phyloP scores from a whole-genome alignment of 805 yeast genomes.

The Barnettozyma populi region DNA sequence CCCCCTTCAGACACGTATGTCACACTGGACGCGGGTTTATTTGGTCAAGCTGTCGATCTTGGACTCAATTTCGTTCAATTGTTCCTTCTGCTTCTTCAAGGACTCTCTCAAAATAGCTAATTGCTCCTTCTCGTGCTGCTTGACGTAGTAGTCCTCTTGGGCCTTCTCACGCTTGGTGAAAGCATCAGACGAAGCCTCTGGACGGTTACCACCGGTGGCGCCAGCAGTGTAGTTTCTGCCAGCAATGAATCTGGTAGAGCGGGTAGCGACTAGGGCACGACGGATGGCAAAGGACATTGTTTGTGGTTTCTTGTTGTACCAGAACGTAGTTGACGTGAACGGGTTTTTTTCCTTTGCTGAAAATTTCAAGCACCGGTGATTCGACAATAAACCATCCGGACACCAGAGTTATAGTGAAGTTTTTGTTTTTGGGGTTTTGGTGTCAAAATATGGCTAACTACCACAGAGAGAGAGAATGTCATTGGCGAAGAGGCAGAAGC shows the following conservation, averaged over 20 bases:
- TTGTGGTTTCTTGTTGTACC: neutral
- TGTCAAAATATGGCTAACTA: neutral
- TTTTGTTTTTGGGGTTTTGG: neutral
- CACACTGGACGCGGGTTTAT: neutral
- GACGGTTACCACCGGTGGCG: slow-evolving; percentile 55
- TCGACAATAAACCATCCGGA: slow-evolving; percentile 16
- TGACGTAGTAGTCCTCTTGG: slow-evolving; percentile 78
- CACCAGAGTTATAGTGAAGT: slow-evolving; percentile 6
- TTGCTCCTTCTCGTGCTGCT: slow-evolving; percentile 87
- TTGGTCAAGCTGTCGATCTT: slow-evolving; percentile 27
- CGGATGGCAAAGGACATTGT: slow-evolving; percentile 27
- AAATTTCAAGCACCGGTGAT: slow-evolving; percentile 6
- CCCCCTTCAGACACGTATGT: neutral
- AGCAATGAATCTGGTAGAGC: slow-evolving; percentile 17
- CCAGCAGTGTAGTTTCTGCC: slow-evolving; percentile 45
- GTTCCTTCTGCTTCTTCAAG: slow-evolving; percentile 68
- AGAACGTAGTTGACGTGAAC: neutral
- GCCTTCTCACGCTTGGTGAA: slow-evolving; percentile 89
- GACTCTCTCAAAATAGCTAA: slow-evolving; percentile 69
- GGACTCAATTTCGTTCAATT: slow-evolving; percentile 45
- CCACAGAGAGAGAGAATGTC: slow-evolving; percentile 23
- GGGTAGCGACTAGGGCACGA: slow-evolving; percentile 31
- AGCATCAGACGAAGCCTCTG: slow-evolving; percentile 49
- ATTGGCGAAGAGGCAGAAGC: slow-evolving; percentile 30
- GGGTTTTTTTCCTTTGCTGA: neutral